These are phyloP conservation scores for Lomentospora prolificans DNA, from an alignment of 2,329 filamentous ascomycete species.

Conservation along the genomic window DNA sequence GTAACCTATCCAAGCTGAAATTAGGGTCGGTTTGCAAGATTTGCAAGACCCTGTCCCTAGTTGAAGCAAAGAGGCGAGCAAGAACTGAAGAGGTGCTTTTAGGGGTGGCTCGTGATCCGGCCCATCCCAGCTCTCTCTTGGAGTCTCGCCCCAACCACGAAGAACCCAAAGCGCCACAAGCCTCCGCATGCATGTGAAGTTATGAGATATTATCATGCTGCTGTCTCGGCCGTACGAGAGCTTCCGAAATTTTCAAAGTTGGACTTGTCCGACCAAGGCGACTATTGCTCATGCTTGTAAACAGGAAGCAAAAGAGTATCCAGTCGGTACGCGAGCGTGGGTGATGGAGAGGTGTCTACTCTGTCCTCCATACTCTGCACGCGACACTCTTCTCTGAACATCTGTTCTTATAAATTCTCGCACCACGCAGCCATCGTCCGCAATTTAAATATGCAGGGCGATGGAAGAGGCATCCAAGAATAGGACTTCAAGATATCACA, in stretches of 20 bases:
- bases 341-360: slow-evolving; percentile 9
- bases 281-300: background rate
- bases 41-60: background rate
- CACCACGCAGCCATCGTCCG: slow-evolving; percentile 1
- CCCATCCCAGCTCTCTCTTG: background rate
- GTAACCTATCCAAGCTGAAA: background rate
- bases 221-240: background rate
- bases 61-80: background rate
- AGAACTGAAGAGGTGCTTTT: background rate
- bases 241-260: background rate
- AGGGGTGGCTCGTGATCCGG: background rate
- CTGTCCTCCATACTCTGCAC: slow-evolving; percentile 4
- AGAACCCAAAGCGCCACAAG: background rate
- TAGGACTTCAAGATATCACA: slow-evolving; percentile 7
- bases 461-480: slow-evolving; percentile 1
- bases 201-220: slow-evolving; percentile 1
- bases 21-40: background rate
- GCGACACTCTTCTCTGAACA: background rate
- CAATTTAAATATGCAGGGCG: slow-evolving; percentile 9
- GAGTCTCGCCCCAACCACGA: too few species aligned
- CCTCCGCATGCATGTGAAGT: background rate
- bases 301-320: slow-evolving; percentile 2
- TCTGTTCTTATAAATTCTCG: slow-evolving; percentile 5
- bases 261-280: slow-evolving; percentile 5
- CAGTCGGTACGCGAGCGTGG: background rate